Evolutionary conservation across 1,139 yeast species (phyloP).

Genomic region (Diutina neorugosa): DNA sequence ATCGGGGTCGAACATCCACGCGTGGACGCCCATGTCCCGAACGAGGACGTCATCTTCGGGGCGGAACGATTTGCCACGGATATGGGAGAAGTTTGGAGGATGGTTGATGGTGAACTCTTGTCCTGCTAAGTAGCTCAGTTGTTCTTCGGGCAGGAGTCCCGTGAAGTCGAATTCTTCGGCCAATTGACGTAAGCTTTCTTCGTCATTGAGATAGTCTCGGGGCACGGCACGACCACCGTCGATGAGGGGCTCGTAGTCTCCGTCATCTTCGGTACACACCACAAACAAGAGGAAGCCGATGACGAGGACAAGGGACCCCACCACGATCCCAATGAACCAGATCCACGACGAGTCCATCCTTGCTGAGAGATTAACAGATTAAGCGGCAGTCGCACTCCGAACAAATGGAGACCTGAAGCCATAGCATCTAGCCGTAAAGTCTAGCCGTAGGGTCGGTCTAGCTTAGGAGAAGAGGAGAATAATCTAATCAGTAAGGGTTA

Average conservation of each 20-base stretch:
- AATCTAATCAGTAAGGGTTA: too few species aligned
- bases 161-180: conserved; percentile 29
- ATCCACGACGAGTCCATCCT: neutral
- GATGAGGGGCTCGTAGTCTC: neutral
- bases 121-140: conserved; percentile 21
- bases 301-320: neutral
- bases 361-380: neutral
- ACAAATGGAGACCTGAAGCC: too few species aligned
- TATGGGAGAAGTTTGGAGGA: conserved; percentile 19
- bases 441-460: too few species aligned
- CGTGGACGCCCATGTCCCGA: conserved; percentile 3
- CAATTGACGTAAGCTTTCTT: conserved; percentile 23
- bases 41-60: neutral
- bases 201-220: conserved; percentile 30
- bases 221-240: conserved; percentile 1
- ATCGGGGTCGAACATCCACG: conserved; percentile 2
- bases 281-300: neutral
- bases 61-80: neutral
- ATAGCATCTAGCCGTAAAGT: too few species aligned
- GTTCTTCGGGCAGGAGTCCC: conserved; percentile 32
- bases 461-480: neutral
- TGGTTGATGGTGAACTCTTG: conserved; percentile 21
- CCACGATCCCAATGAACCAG: neutral
- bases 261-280: conserved; percentile 1
- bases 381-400: neutral